Conservation (phyloP, 306 rosid species). For the Malus sylvestris region DNA sequence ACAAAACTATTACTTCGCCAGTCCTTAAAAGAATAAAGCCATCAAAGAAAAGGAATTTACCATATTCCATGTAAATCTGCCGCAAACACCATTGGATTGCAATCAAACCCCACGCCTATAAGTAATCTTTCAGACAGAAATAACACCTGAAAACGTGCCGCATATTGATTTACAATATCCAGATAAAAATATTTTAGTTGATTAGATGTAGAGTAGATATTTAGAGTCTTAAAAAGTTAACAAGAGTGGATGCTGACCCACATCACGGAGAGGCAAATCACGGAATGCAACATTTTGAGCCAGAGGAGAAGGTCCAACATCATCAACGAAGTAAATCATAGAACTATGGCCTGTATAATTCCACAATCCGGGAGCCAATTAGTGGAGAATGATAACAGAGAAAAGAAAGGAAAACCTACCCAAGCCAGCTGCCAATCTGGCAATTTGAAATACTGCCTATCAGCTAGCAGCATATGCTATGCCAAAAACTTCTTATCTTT, state of each 20-base stretch:
- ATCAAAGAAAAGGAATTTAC: conserved; percentile 19
- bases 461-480: not conserved
- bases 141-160: conserved; percentile 59
- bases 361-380: conserved; percentile 16
- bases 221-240: conserved; percentile 17
- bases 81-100: conserved; percentile 83
- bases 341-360: conserved; percentile 79
- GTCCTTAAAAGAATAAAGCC: conserved; percentile 17
- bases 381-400: conserved; percentile 5
- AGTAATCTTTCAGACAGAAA: conserved; percentile 84
- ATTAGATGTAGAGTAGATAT: conserved; percentile 16
- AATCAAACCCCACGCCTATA: conserved; percentile 88
- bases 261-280: conserved; percentile 98
- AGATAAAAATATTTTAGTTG: conserved; percentile 30
- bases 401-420: not conserved
- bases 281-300: conserved; percentile 84
- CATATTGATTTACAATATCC: conserved; percentile 28
- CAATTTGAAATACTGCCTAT: conserved; percentile 5
- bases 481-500: not conserved
- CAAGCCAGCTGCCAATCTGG: conserved; percentile 9
- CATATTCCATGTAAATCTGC: conserved; percentile 84
- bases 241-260: conserved; percentile 97
- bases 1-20: conserved; percentile 11
- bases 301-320: conserved; percentile 90
- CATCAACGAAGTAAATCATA: conserved; percentile 87